Conservation (phyloP, 1,284 basidiomycete genomes). For the Cutaneotrichosporon sp. region DNA sequence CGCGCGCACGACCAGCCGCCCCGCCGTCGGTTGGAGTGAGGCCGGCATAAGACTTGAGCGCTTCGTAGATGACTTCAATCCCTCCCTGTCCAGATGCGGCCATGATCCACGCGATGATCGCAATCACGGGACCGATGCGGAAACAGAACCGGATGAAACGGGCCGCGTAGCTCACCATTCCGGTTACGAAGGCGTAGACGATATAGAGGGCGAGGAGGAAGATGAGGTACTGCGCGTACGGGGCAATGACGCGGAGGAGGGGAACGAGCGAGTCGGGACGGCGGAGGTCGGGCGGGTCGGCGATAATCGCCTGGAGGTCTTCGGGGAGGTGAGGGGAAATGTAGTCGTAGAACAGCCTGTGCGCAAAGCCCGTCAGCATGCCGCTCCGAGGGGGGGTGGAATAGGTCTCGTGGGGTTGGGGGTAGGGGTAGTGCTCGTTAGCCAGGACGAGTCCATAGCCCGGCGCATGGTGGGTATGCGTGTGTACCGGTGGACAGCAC, state of each 20-base stretch:
- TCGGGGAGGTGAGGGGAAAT: conserved; percentile 38
- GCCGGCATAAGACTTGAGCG: conserved; percentile 43
- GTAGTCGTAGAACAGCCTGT: conserved; percentile 25
- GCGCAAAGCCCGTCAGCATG: conserved; percentile 19
- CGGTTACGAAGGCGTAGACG: conserved; percentile 39
- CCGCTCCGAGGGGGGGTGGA: background rate
- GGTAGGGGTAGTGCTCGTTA: background rate
- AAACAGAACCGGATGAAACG: conserved; percentile 45
- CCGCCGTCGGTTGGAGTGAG: conserved; percentile 12
- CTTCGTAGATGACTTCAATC: conserved; percentile 40
- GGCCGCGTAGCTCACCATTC: conserved; percentile 39
- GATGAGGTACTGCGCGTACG: conserved; percentile 41
- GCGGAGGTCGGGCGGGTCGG: conserved; percentile 39
- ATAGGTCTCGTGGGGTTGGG: background rate
- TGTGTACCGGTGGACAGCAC: background rate
- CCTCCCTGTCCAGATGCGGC: conserved; percentile 44
- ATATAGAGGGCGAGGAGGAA: conserved; percentile 44
- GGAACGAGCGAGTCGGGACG: conserved; percentile 41
- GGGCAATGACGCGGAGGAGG: conserved; percentile 34
- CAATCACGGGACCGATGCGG: conserved; percentile 44
- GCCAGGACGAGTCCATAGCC: conserved; percentile 4
- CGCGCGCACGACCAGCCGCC: background rate
- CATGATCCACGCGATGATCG: conserved; percentile 47
- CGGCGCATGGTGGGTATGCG: conserved; percentile 1
- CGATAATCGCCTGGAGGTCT: conserved; percentile 33